A percentile compares a stretch with the other conserved stretches of the same genome.
Evolutionary conservation across 257 asterid genomes (phyloP).

Genomic region (Solanum ossicruentum): DNA sequence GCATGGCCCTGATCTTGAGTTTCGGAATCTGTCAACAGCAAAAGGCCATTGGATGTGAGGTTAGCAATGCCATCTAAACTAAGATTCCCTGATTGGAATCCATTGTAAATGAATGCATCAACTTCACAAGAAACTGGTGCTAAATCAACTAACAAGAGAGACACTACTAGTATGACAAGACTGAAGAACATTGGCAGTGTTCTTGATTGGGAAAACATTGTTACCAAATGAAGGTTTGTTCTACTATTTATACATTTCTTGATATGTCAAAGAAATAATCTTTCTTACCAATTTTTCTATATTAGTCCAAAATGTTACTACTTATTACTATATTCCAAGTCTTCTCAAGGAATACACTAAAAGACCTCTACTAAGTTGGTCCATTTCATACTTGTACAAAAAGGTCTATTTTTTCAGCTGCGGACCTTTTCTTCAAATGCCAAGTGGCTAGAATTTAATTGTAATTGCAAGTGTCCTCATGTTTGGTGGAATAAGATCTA

Average conservation of each 20-base stretch:
- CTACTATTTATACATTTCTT: not conserved
- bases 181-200: slow-evolving; percentile 19
- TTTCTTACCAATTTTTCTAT: not conserved
- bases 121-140: not conserved
- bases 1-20: slow-evolving; percentile 35
- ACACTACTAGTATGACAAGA: not conserved
- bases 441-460: not conserved
- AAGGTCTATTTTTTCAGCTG: not conserved
- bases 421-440: not conserved
- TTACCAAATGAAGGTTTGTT: not conserved
- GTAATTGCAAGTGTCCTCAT: not conserved
- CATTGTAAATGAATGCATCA: slow-evolving; percentile 31
- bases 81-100: slow-evolving; percentile 28
- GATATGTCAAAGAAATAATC: not conserved
- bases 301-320: not conserved
- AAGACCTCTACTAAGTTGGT: not conserved
- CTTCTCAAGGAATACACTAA: not conserved
- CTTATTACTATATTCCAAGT: not conserved
- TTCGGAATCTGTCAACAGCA: slow-evolving; percentile 32
- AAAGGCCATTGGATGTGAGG: slow-evolving; percentile 25
- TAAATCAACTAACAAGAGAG: not conserved
- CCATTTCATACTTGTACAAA: not conserved
- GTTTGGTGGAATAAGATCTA: not conserved
- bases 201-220: not conserved
- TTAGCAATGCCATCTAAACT: slow-evolving; percentile 47